These are phyloP conservation scores for Stentor coeruleus DNA, from an alignment of 73 alveolate genomes.

Conservation along the genomic window DNA sequence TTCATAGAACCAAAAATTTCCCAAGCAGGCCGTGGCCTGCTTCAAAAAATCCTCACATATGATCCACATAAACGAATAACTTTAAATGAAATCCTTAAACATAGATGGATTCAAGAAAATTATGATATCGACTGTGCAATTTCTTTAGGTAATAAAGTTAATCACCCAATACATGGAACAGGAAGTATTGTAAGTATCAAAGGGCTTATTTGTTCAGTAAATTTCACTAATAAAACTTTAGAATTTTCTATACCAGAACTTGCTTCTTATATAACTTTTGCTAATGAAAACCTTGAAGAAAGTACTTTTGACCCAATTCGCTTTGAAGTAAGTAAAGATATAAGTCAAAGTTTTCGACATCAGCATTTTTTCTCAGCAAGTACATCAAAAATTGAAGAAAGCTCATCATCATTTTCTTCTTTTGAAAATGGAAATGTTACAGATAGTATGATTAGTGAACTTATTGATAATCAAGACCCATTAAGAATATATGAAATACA, in stretches of 20 bases:
- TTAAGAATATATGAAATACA: too few relatives aligned
- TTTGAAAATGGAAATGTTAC: too few relatives aligned
- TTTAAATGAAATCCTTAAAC: not conserved
- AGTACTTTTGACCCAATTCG: too few relatives aligned
- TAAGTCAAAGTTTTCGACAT: too few relatives aligned
- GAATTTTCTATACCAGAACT: not conserved
- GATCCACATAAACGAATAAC: not conserved
- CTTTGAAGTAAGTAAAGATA: too few relatives aligned
- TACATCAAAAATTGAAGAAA: too few relatives aligned
- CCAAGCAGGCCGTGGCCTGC: not conserved
- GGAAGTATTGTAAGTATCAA: not conserved
- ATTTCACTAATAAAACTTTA: not conserved
- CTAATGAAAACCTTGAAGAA: too few relatives aligned
- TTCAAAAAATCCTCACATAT: not conserved
- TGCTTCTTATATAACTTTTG: too few relatives aligned
- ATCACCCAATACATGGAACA: not conserved
- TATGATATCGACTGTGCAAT: not conserved
- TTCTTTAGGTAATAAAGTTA: not conserved
- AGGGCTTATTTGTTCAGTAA: not conserved
- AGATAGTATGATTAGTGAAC: too few relatives aligned
- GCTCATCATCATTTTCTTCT: too few relatives aligned
- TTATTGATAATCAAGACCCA: too few relatives aligned
- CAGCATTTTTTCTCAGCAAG: too few relatives aligned
- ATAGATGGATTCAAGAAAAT: constrained; percentile 2
- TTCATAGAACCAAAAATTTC: not conserved